phyloP scores from a whole-genome alignment of 2,329 filamentous ascomycete species.

The Domatiomyces catenatus region DNA sequence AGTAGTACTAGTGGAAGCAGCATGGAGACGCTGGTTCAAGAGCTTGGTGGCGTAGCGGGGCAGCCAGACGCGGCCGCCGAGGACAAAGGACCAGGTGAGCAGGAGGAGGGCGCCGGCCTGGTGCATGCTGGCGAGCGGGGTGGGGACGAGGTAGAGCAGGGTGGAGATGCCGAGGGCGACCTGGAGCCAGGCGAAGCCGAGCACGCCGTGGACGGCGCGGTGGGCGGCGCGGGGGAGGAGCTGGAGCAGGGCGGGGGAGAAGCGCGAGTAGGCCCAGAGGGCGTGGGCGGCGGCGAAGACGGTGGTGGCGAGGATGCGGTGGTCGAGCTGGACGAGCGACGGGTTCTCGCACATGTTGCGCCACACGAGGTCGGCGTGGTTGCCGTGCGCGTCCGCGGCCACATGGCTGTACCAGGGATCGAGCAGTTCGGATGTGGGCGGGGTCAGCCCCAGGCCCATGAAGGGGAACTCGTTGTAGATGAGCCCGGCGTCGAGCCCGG shows the following conservation, averaged over 20 bases:
- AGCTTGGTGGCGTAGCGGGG: conserved; percentile 26
- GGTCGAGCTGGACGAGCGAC: conserved; percentile 84
- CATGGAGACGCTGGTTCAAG: neutral
- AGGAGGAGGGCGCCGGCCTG: conserved; percentile 81
- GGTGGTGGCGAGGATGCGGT: conserved; percentile 78
- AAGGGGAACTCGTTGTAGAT: conserved; percentile 98
- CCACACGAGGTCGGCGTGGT: conserved; percentile 63
- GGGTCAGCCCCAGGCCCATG: conserved; percentile 75
- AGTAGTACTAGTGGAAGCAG: neutral
- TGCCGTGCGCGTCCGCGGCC: conserved; percentile 45
- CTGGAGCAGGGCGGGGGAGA: conserved; percentile 47
- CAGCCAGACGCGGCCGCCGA: conserved; percentile 63
- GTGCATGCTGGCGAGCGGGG: conserved; percentile 72
- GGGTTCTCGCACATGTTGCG: conserved; percentile 97
- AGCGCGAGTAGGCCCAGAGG: conserved; percentile 66
- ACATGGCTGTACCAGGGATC: conserved; percentile 71
- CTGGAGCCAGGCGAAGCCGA: conserved; percentile 70
- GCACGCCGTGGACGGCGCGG: conserved; percentile 60
- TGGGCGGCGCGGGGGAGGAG: conserved; percentile 41
- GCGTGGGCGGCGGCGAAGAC: conserved; percentile 70
- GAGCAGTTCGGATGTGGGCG: conserved; percentile 69
- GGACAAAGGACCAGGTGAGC: conserved; percentile 63
- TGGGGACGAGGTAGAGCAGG: conserved; percentile 84
- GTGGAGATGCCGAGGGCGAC: conserved; percentile 78
- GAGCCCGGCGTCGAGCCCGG: conserved; percentile 84